Evolutionary conservation across 108 stramenopile genomes (phyloP), one percentile per base, ranked within the genome.

Genomic region (Cyclotella baltica): DNA sequence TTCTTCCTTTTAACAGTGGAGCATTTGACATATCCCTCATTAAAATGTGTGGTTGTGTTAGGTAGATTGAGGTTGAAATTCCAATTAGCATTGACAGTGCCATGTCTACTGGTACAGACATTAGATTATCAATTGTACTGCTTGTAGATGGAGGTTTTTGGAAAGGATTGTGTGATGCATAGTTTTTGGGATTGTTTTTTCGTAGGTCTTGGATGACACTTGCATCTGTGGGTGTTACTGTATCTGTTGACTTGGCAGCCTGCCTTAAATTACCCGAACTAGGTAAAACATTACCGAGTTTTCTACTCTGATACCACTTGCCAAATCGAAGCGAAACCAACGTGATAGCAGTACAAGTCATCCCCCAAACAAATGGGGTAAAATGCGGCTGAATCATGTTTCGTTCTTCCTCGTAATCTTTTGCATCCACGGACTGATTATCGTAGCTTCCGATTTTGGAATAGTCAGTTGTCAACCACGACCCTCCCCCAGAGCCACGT

Each of bases 361-460:
- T 27, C 23, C 79, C 79, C 79, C 79, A 80, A 0, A 80, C 36
- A 25, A 80, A 51, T 4, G 79, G 79, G 13, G 79, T 80, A 3
- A 80, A 31, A 34, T 80, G 72, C 0, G 79, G 72, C 34, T 46
- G 56, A 1, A 80, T 53, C 48, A 68, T 25, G 4, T 37, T 65
- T 47, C 79, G 36, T 40, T 80, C 79, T 9, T 47, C 43, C 6
- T 33, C 37, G 48, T 80, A 80, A n/a, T 78, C 70, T 40, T 70
- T 36, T 23, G 25, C 23, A 43, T 58, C 3, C 3, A 25, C 37
- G 33, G 35, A 9, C 18, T 62, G 29, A 22, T 34, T 36, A 27
- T 20, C 37, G 6, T 34, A 40, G 36, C n/a, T 35, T 27, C 40
- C 31, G 62, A 46, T 43, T 31, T 43, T 4, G 25, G 23, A 57